Percentiles rank a stretch among this genome's conserved stretches.
Conservation (phyloP, 805 yeast genomes). For the Kazachstania kunashirensis region DNA sequence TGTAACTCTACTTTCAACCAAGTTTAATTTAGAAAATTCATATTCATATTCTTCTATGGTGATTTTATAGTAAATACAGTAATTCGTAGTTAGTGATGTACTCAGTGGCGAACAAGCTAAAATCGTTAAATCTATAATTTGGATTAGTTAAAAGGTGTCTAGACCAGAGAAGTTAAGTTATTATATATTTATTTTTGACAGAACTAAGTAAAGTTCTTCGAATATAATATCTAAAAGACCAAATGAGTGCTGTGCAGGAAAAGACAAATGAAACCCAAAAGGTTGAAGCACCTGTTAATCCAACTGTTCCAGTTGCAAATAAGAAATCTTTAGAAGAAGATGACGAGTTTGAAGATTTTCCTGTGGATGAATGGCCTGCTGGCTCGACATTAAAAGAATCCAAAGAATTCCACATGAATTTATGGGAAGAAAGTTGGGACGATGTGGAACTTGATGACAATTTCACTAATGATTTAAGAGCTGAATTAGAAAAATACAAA, state of each 20-base stretch:
- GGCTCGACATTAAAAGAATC: slow-evolving; percentile 41
- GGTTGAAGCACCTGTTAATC: slow-evolving; percentile 2
- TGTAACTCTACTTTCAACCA: too few relatives aligned
- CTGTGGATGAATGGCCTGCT: slow-evolving; percentile 78
- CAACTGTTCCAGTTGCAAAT: slow-evolving; percentile 4
- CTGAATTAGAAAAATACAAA: slow-evolving; percentile 29
- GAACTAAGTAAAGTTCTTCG: too few relatives aligned
- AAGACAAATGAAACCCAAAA: not conserved
- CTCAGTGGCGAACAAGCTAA: too few relatives aligned
- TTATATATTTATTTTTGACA: too few relatives aligned
- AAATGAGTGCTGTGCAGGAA: slow-evolving; percentile 1
- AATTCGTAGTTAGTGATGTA: too few relatives aligned
- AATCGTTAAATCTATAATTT: too few relatives aligned
- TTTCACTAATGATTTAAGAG: slow-evolving; percentile 65
- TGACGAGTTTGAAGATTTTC: slow-evolving; percentile 96
- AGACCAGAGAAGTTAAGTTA: too few relatives aligned
- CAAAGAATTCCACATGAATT: slow-evolving; percentile 40
- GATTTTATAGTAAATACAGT: too few relatives aligned
- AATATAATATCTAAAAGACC: not conserved
- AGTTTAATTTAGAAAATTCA: too few relatives aligned
- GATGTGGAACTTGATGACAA: slow-evolving; percentile 90
- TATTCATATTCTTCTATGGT: too few relatives aligned
- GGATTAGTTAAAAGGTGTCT: too few relatives aligned
- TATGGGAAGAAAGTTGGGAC: slow-evolving; percentile 98
- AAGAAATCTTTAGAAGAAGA: slow-evolving; percentile 72